Conservation (phyloP, 2,329 filamentous ascomycete genomes). For the Xylaria polymorpha region DNA sequence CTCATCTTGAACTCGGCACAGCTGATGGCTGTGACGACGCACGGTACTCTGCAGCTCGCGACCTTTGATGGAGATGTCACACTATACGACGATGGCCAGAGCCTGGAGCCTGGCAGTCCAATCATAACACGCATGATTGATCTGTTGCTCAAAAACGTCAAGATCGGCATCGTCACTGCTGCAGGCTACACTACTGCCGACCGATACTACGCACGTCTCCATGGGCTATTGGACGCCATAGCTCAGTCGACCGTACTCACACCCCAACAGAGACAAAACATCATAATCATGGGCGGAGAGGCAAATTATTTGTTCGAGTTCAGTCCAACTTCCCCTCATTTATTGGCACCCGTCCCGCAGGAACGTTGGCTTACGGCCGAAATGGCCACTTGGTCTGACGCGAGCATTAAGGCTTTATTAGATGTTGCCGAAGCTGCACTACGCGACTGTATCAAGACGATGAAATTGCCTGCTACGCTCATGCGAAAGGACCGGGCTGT, state of each 20-base stretch:
- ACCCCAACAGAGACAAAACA: conserved; percentile 75
- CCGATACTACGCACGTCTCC: conserved; percentile 86
- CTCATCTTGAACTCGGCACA: conserved; percentile 95
- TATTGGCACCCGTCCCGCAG: conserved; percentile 75
- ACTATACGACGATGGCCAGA: conserved; percentile 89
- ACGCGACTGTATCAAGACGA: conserved; percentile 80
- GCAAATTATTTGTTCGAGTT: conserved; percentile 95
- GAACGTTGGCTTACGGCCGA: conserved; percentile 79
- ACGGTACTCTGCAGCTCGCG: conserved; percentile 80
- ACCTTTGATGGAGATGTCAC: conserved; percentile 99
- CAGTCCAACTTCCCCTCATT: conserved; percentile 70
- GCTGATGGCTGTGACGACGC: conserved; percentile 85
- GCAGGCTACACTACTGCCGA: conserved; percentile 92
- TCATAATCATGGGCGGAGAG: conserved; percentile 95
- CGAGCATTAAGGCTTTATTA: conserved; percentile 82
- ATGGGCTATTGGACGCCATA: conserved; percentile 87
- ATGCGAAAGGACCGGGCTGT: conserved; percentile 91
- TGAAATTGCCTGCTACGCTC: conserved; percentile 82
- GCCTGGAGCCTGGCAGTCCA: conserved; percentile 78
- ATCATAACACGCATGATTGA: conserved; percentile 76
- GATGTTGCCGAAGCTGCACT: conserved; percentile 89
- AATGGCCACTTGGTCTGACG: conserved; percentile 81
- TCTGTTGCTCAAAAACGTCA: conserved; percentile 80
- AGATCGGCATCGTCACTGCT: conserved; percentile 94
- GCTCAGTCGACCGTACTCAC: conserved; percentile 69